Evolutionary conservation across 1,284 basidiomycete species (phyloP).

Genomic region (Ustilago vetiveriae): DNA sequence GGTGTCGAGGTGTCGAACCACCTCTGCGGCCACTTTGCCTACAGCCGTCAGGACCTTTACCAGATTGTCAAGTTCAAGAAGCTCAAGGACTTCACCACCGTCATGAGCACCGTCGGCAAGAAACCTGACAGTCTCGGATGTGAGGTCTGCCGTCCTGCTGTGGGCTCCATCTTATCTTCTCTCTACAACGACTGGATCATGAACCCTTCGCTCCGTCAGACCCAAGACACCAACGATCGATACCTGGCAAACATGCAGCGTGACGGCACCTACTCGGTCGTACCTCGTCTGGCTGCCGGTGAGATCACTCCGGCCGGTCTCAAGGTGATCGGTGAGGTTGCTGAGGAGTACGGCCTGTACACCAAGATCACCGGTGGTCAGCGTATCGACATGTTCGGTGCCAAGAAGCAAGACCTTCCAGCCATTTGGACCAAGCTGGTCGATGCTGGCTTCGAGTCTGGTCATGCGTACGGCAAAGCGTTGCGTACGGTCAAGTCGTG

Average conservation of each 20-base stretch:
- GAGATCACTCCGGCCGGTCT: conserved; percentile 78
- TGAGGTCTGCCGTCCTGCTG: conserved; percentile 78
- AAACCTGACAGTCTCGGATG: conserved; percentile 74
- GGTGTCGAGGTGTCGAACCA: conserved; percentile 75
- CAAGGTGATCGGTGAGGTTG: conserved; percentile 76
- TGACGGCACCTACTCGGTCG: conserved; percentile 78
- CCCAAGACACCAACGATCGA: conserved; percentile 77
- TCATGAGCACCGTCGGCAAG: conserved; percentile 73
- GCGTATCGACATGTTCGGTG: conserved; percentile 79
- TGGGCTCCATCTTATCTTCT: conserved; percentile 77
- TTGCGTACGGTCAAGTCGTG: conserved; percentile 75
- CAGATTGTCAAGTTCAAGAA: conserved; percentile 76
- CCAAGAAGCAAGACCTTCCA: conserved; percentile 78
- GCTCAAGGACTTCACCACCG: conserved; percentile 72
- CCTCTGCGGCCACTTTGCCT: conserved; percentile 77
- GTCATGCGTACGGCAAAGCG: conserved; percentile 78
- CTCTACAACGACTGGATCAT: conserved; percentile 78
- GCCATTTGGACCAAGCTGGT: conserved; percentile 78
- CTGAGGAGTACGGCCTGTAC: conserved; percentile 77
- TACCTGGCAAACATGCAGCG: conserved; percentile 81
- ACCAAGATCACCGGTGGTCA: conserved; percentile 69
- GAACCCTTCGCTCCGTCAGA: conserved; percentile 74
- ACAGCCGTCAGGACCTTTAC: conserved; percentile 77
- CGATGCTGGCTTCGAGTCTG: conserved; percentile 78
- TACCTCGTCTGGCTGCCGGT: conserved; percentile 77